phyloP scores from a whole-genome alignment of 352 stramenopile genomes.

The Phytophthora megakarya region DNA sequence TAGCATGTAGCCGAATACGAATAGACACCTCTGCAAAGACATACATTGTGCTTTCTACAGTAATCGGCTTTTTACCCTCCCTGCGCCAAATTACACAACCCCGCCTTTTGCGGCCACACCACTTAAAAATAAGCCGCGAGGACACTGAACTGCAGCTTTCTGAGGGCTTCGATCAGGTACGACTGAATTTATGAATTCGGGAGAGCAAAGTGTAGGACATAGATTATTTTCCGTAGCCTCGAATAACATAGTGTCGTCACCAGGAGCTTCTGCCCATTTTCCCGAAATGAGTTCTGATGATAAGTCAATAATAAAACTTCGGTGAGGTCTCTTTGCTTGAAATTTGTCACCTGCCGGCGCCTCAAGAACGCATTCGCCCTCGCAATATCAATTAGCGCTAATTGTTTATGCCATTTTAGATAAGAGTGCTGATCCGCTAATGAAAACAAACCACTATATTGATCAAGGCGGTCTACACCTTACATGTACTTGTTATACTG shows the following conservation, averaged over 20 bases:
- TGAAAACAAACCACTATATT: no score
- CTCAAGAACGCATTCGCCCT: no score
- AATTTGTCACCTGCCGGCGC: no score
- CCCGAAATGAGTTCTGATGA: slow-evolving; percentile 15
- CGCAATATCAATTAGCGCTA: no score
- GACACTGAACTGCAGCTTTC: slow-evolving; percentile 6
- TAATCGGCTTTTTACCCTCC: slow-evolving; percentile 25
- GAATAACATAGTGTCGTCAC: slow-evolving; percentile 5
- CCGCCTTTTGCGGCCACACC: slow-evolving; percentile 4
- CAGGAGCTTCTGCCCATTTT: slow-evolving; percentile 7
- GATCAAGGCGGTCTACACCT: no score
- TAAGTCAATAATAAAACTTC: slow-evolving; percentile 15
- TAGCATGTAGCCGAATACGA: background rate
- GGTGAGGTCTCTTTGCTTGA: no score
- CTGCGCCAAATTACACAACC: slow-evolving; percentile 29
- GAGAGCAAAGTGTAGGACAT: background rate
- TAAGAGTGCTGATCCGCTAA: no score
- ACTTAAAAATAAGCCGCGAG: slow-evolving; percentile 1
- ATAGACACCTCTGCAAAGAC: slow-evolving; percentile 24
- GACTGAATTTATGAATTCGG: background rate
- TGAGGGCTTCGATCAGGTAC: background rate
- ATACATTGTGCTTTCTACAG: slow-evolving; percentile 27
- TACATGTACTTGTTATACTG: no score
- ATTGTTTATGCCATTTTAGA: no score
- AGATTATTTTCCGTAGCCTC: background rate